phyloP scores from a whole-genome alignment of 768 basidiomycete species.

The Leucosporidium scottii region DNA sequence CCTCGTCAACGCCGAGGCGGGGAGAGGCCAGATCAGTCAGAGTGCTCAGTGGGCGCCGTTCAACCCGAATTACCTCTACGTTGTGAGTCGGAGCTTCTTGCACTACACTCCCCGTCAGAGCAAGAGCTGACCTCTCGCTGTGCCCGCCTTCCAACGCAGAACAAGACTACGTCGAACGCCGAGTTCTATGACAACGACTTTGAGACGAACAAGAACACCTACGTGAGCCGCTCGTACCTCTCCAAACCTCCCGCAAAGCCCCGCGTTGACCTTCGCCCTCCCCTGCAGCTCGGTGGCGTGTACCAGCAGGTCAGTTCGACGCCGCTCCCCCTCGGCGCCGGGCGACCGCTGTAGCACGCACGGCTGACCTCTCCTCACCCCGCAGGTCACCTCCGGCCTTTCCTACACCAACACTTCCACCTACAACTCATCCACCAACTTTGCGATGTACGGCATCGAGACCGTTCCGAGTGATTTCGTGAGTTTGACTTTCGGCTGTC shows the following conservation, averaged over 20 bases:
- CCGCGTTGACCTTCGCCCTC: too few relatives aligned
- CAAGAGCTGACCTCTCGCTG: too few relatives aligned
- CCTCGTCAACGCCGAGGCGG: neutral
- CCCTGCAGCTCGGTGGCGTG: conserved; percentile 51
- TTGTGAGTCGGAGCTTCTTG: too few relatives aligned
- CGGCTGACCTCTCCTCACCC: neutral
- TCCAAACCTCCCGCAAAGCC: too few relatives aligned
- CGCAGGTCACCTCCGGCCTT: conserved; percentile 61
- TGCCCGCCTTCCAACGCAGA: neutral
- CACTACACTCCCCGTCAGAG: too few relatives aligned
- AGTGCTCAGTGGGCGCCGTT: neutral
- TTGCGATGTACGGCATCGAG: conserved; percentile 42
- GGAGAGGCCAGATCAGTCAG: neutral
- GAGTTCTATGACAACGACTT: neutral
- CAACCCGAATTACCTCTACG: neutral
- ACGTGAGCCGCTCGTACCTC: conserved; percentile 1
- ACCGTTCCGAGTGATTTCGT: neutral
- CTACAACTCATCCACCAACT: conserved; percentile 44
- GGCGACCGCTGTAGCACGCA: too few relatives aligned
- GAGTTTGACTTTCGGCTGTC: too few relatives aligned
- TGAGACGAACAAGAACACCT: conserved; percentile 4
- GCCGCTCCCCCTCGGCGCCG: too few relatives aligned
- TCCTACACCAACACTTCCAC: conserved; percentile 55
- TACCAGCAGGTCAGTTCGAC: conserved; percentile 55
- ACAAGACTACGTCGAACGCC: neutral